phyloP scores from a whole-genome alignment of 441 rosid genomes.

The Syzygium malaccense region DNA sequence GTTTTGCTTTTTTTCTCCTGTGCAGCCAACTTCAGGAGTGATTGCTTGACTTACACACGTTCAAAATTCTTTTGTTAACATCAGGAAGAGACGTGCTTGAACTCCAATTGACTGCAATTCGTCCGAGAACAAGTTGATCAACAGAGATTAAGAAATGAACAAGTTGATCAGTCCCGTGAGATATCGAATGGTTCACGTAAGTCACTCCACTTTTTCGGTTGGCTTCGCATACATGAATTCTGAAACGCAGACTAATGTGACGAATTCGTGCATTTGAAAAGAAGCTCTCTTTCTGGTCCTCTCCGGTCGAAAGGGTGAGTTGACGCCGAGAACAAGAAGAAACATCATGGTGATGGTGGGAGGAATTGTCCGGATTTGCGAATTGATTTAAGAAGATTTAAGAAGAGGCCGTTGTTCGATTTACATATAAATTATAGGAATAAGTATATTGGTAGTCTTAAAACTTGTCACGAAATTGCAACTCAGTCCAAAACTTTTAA shows the following conservation, averaged over 20 bases:
- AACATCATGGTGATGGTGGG: neutral
- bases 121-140: neutral
- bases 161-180: neutral
- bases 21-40: neutral
- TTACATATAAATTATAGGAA: too few relatives aligned
- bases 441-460: too few relatives aligned
- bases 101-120: fast-evolving
- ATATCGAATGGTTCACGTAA: neutral
- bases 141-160: neutral
- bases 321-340: neutral
- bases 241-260: neutral
- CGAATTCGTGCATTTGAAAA: neutral
- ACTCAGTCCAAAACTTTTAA: too few relatives aligned
- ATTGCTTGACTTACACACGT: neutral
- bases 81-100: neutral
- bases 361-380: neutral
- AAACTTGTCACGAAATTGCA: too few relatives aligned
- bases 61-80: neutral
- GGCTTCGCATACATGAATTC: neutral
- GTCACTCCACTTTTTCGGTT: neutral
- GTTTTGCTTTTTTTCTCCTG: neutral
- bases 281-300: neutral
- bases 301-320: neutral
- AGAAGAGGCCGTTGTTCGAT: too few relatives aligned
- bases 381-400: neutral